These are phyloP conservation scores for Fraxinus paxiana DNA, from an alignment of 305 asterid species.

Conservation along the genomic window DNA sequence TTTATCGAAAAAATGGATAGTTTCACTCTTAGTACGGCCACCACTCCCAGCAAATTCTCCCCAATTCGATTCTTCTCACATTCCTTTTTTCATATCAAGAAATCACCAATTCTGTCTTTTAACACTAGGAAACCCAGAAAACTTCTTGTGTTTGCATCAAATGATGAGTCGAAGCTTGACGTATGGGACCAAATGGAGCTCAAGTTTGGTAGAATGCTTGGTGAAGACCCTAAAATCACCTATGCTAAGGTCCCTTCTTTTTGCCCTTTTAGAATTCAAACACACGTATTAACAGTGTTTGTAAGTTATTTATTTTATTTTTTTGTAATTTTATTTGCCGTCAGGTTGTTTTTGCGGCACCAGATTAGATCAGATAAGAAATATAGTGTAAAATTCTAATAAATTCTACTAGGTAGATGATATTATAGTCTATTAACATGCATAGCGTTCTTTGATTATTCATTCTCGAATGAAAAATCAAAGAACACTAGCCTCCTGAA, in stretches of 20 bases:
- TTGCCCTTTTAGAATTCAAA: background rate
- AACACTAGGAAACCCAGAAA: constrained; percentile 47
- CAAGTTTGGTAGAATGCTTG: constrained; percentile 83
- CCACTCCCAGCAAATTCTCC: constrained; percentile 30
- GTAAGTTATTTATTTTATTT: background rate
- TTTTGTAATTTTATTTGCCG: background rate
- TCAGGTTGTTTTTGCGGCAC: background rate
- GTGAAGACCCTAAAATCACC: constrained; percentile 93
- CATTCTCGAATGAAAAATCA: background rate
- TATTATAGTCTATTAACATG: background rate
- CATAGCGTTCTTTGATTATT: background rate
- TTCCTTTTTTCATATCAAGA: constrained; percentile 27
- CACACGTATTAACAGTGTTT: background rate
- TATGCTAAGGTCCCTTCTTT: constrained; percentile 65
- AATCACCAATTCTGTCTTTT: constrained; percentile 32
- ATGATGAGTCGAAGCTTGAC: constrained; percentile 58
- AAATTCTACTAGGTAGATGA: background rate
- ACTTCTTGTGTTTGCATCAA: constrained; percentile 53
- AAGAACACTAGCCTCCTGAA: background rate
- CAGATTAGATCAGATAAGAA: background rate
- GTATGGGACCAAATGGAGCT: constrained; percentile 91
- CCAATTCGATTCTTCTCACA: constrained; percentile 38
- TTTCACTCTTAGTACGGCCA: constrained; percentile 44
- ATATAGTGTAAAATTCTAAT: background rate
- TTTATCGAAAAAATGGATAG: constrained; percentile 49